A percentile compares a stretch with the other conserved stretches of the same genome.
Evolutionary conservation across 1,139 yeast species (phyloP).

Genomic region (Lodderomyces beijingensis): DNA sequence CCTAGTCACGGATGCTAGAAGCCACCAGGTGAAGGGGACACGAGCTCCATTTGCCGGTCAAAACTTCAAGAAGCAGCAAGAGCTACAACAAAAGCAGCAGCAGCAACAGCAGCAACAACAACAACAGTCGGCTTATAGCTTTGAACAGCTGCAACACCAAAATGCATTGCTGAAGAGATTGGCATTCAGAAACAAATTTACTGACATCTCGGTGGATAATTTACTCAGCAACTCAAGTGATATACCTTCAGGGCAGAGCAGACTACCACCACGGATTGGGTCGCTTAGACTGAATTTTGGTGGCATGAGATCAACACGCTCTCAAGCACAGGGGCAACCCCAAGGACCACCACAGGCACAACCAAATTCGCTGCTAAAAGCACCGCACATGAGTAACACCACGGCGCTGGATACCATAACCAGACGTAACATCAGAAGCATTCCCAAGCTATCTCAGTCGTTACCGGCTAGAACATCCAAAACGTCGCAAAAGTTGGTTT

Average conservation of each 20-base stretch:
- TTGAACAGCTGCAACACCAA: conserved; percentile 16
- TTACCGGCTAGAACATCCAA: conserved; percentile 85
- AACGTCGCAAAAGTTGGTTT: conserved; percentile 77
- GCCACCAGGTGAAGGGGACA: conserved; percentile 49
- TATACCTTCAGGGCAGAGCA: conserved; percentile 73
- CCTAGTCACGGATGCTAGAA: conserved; percentile 83
- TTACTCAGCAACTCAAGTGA: conserved; percentile 73
- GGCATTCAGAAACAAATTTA: conserved; percentile 44
- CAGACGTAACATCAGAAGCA: conserved; percentile 31
- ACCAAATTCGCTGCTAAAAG: neutral
- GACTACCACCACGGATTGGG: conserved; percentile 33
- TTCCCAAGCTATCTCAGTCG: conserved; percentile 59
- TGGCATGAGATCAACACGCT: neutral
- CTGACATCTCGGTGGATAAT: conserved; percentile 69
- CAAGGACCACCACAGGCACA: conserved; percentile 2
- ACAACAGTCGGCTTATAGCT: conserved; percentile 13
- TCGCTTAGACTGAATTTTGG: neutral
- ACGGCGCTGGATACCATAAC: conserved; percentile 10
- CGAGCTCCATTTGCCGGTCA: conserved; percentile 87
- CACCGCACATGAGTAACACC: conserved; percentile 2
- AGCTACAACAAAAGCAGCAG: conserved; percentile 14
- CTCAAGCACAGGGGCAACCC: conserved; percentile 3
- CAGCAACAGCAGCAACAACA: conserved; percentile 14
- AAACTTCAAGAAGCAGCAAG: conserved; percentile 39
- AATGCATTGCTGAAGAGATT: conserved; percentile 24